These are phyloP conservation scores for Moricandia arvensis DNA, from an alignment of 345 rosid genomes.

Conservation along the genomic window DNA sequence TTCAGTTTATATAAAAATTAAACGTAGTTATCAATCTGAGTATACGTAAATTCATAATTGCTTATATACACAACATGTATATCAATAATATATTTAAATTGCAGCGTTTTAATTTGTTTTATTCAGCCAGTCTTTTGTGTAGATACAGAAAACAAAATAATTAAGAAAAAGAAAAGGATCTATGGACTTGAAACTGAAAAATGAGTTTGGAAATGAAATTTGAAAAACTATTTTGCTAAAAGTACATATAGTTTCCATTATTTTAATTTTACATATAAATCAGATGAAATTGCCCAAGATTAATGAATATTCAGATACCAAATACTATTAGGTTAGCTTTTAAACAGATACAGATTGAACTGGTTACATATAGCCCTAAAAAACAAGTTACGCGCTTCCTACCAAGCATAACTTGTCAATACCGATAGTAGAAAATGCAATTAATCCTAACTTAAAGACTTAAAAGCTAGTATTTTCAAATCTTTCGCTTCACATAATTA, in stretches of 20 bases:
- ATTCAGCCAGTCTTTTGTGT: neutral
- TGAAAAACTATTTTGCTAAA: neutral
- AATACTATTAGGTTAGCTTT: neutral
- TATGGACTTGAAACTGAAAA: too few species aligned
- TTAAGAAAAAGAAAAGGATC: too few species aligned
- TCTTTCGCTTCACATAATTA: slow-evolving; percentile 3
- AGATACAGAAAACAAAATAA: too few species aligned
- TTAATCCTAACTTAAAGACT: slow-evolving; percentile 2
- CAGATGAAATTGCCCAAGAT: neutral
- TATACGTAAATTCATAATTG: neutral
- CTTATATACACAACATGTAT: neutral
- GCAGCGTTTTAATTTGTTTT: neutral
- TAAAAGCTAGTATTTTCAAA: slow-evolving; percentile 11
- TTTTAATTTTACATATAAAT: neutral
- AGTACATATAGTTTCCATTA: neutral
- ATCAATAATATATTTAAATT: neutral
- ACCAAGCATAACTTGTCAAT: neutral
- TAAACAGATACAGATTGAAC: neutral
- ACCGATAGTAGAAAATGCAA: neutral
- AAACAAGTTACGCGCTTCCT: neutral
- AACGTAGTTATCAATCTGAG: neutral
- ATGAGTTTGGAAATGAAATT: neutral
- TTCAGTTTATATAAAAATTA: neutral
- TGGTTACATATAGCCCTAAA: neutral
- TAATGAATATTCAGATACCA: neutral